Base-by-base conservation (phyloP, 2,329 filamentous ascomycete genomes). In the Xylaria sp. region DNA sequence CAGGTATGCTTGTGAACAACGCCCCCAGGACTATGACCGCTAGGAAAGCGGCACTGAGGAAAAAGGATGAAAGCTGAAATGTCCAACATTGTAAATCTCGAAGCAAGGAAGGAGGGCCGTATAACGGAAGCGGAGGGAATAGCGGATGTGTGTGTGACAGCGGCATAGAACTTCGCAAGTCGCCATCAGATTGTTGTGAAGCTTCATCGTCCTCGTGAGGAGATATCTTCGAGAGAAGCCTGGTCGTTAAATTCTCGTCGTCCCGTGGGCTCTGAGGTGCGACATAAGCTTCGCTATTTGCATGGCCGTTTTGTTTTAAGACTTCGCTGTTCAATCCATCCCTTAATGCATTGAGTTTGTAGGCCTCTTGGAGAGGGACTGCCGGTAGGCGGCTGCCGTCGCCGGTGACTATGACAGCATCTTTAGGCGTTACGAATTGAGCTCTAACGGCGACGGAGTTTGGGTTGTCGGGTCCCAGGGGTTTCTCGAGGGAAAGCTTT, bases 121-220 rank as follows among this genome's bases (percentile, higher is more conserved):
- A 97, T 0, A 93, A 82, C 0, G 94, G 94, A 9, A 97, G 79
- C 1, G 93, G 92, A 5, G 94, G 94, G 71, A 97, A 97, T 5
- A 97, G 81, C 2, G 92, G 91, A 71, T 94, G 90, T 1, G 92
- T 94, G 69, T 88, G 86, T 7, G 89, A 89, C 0, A 89, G 88
- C 0, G 91, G 89, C 79, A 84, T 85, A 15, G 83, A 76, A 65
- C 76, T 80, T 49, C 79, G 78, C 20, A 83, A 83, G 13, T 79
- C 82, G 27, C 82, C 83, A 38, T 82, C 80, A 3, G 83, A 81
- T 61, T 81, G 82, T 67, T 84, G 76, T 63, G 81, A 71, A 5
- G 76, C 71, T 31, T 76, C 75, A 59, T 77, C 79, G 61, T 82
- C 79, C 31, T 75, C 67, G 22, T 71, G 49, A 2, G 69, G 47